Conservation (phyloP, 768 basidiomycete genomes). For the Agrocybe chaxingu region DNA sequence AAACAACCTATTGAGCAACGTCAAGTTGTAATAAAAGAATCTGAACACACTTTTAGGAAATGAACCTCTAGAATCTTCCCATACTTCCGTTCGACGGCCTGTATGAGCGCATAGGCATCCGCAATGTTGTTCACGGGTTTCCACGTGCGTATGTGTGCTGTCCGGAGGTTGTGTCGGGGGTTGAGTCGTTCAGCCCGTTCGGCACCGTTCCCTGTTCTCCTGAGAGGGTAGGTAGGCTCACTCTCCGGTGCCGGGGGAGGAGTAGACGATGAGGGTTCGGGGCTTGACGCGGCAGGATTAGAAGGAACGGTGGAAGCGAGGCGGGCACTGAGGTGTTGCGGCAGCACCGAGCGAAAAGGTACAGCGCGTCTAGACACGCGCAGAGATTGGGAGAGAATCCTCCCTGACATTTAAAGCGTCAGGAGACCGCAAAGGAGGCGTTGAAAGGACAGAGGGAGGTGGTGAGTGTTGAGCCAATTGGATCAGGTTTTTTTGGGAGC, state of each 20-base stretch:
- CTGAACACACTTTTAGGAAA: constrained; percentile 35
- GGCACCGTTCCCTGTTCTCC: constrained; percentile 4
- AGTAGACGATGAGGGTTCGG: not conserved
- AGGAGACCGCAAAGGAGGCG: not conserved
- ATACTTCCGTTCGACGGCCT: constrained; percentile 53
- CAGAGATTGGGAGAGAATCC: constrained; percentile 9
- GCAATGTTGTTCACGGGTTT: constrained; percentile 39
- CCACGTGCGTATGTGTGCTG: constrained; percentile 39
- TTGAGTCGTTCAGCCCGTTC: not conserved
- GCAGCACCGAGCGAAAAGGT: constrained; percentile 4
- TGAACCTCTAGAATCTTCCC: constrained; percentile 44
- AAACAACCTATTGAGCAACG: not conserved
- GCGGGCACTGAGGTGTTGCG: not conserved
- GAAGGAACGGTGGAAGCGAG: not conserved
- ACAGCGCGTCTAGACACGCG: constrained; percentile 4
- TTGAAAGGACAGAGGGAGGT: not conserved
- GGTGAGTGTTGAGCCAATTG: not conserved
- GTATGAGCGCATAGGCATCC: constrained; percentile 49
- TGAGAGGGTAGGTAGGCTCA: constrained; percentile 1
- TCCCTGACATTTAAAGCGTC: constrained; percentile 3
- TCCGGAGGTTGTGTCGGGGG: constrained; percentile 6
- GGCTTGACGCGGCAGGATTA: not conserved
- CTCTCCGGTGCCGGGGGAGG: constrained; percentile 2
- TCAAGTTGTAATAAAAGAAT: not conserved
- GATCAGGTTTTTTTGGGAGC: constrained; percentile 2